Percentiles rank a stretch among this genome's conserved stretches.
Evolutionary conservation across 75 land plant species (phyloP).

Genomic region (Cryptomeria japonica): DNA sequence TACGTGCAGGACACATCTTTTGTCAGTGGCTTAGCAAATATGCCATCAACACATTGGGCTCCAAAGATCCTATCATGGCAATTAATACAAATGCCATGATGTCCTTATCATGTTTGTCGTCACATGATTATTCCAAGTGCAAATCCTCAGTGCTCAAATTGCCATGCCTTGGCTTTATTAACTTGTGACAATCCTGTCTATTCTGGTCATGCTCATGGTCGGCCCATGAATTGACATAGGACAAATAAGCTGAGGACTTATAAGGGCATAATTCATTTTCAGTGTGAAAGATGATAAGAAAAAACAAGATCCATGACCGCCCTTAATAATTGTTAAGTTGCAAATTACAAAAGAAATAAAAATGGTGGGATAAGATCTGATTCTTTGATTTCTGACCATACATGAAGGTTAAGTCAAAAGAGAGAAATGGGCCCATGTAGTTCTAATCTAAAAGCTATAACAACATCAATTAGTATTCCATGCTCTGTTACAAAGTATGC

Average conservation of each 20-base stretch:
- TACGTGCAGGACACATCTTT: not conserved
- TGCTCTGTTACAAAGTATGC: slow-evolving; percentile 1
- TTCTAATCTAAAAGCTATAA: slow-evolving; percentile 5
- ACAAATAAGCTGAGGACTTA: not conserved
- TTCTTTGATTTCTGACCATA: not conserved
- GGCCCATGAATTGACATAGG: not conserved
- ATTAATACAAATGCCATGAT: not conserved
- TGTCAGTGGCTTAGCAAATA: not conserved
- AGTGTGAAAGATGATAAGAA: not conserved
- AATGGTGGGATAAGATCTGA: not conserved
- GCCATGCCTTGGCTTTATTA: not conserved
- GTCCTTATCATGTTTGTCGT: not conserved
- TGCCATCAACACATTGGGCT: not conserved
- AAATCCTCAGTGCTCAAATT: not conserved
- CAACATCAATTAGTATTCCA: slow-evolving; percentile 9
- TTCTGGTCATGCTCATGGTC: not conserved
- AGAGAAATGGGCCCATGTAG: not conserved
- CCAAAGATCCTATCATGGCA: not conserved
- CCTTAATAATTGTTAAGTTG: not conserved
- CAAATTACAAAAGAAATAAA: not conserved
- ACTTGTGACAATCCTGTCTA: not conserved
- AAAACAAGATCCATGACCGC: not conserved
- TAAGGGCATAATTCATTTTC: not conserved
- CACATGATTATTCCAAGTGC: not conserved
- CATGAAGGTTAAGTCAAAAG: not conserved